Percentiles rank a stretch among this genome's conserved stretches.
These are phyloP conservation scores for Paraglomus brasilianum DNA, from an alignment of 192 early-diverging fungal genomes.

Conservation along the genomic window DNA sequence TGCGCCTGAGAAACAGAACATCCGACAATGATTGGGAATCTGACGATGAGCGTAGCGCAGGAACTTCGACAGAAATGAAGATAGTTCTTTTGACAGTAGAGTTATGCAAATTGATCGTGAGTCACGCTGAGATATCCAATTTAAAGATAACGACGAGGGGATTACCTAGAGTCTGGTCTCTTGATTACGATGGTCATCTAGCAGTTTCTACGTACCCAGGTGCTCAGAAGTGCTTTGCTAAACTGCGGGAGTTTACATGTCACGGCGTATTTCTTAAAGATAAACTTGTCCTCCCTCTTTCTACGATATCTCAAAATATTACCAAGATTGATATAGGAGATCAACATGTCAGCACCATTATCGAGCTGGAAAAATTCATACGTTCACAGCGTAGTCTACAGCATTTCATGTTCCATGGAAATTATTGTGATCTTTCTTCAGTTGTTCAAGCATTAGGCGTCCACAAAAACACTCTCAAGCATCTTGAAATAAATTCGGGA, in stretches of 20 bases:
- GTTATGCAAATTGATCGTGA: constrained; percentile 4
- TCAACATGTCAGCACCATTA: not conserved
- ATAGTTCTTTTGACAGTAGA: no score
- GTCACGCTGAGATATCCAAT: not conserved
- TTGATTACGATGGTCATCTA: constrained; percentile 2
- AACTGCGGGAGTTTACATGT: constrained; percentile 3
- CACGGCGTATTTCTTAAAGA: constrained; percentile 14
- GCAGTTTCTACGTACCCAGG: not conserved
- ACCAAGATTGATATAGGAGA: not conserved
- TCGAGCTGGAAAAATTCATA: not conserved
- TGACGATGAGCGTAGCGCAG: no score
- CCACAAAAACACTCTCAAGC: not conserved
- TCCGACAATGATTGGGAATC: not conserved
- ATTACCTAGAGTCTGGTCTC: not conserved
- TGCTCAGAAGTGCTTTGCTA: not conserved
- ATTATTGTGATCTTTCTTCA: not conserved
- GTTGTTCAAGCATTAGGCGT: not conserved
- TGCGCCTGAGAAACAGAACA: not conserved
- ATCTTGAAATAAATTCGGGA: not conserved
- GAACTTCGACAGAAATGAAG: no score
- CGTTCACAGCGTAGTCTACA: not conserved
- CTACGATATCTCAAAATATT: constrained; percentile 2
- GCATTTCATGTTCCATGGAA: not conserved
- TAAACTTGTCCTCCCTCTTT: not conserved
- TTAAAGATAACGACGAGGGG: not conserved